phyloP scores from a whole-genome alignment of 495 filamentous ascomycete genomes.

The Penicillium arizonense region DNA sequence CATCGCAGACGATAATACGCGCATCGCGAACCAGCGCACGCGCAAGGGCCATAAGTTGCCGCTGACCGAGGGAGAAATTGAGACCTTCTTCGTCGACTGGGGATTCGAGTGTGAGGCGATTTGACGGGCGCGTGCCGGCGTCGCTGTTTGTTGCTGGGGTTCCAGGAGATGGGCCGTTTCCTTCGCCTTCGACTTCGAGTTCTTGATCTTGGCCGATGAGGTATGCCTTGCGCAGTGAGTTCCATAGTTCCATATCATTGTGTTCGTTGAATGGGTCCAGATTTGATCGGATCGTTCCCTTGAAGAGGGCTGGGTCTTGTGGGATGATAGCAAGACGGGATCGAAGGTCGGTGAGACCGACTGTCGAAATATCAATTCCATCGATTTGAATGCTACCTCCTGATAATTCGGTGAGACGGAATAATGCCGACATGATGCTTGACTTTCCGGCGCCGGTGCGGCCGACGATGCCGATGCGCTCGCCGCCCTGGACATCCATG shows the following conservation, averaged over 20 bases:
- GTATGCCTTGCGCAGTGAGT: conserved; percentile 77
- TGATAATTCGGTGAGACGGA: conserved; percentile 84
- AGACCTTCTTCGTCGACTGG: conserved; percentile 90
- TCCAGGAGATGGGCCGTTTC: conserved; percentile 16
- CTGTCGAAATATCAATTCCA: conserved; percentile 78
- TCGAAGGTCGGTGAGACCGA: conserved; percentile 84
- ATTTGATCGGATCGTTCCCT: conserved; percentile 85
- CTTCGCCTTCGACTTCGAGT: conserved; percentile 20
- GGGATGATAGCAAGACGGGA: conserved; percentile 92
- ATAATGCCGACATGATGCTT: conserved; percentile 89
- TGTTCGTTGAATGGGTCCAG: conserved; percentile 91
- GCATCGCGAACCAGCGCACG: conserved; percentile 82
- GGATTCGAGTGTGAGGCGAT: conserved; percentile 77
- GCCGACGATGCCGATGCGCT: conserved; percentile 91
- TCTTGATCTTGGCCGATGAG: conserved; percentile 56
- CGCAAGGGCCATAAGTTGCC: conserved; percentile 92
- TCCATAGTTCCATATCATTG: conserved; percentile 84
- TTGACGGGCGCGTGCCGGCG: conserved; percentile 11
- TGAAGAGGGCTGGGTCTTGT: conserved; percentile 94
- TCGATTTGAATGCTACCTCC: conserved; percentile 87
- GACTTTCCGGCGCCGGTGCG: conserved; percentile 94
- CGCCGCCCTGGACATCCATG: conserved; percentile 78
- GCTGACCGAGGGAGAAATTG: conserved; percentile 95
- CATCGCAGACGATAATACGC: conserved; percentile 94
- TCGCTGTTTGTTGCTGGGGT: conserved; percentile 12